Evolutionary conservation across 768 basidiomycete genomes (phyloP).

Genomic region (Lentinula raphanica): DNA sequence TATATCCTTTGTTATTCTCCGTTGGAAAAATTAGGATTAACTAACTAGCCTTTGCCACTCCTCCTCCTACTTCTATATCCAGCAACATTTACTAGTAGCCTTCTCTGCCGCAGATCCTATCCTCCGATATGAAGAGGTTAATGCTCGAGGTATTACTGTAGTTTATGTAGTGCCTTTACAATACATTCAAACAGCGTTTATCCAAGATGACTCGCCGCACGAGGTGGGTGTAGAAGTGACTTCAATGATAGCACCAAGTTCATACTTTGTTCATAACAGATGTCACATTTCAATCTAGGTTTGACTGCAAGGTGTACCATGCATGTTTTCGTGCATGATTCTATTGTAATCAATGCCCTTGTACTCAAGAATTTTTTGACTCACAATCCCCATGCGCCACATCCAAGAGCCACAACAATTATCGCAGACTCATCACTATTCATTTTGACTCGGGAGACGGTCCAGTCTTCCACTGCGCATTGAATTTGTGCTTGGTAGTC

Average conservation of each 20-base stretch:
- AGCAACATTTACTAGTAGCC: not conserved
- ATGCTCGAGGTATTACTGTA: not conserved
- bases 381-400: not conserved
- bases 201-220: too few relatives aligned
- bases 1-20: conserved; percentile 3
- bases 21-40: not conserved
- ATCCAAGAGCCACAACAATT: not conserved
- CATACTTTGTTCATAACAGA: too few relatives aligned
- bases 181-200: not conserved
- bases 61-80: not conserved
- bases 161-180: conserved; percentile 1
- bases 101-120: not conserved
- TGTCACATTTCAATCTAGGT: too few relatives aligned
- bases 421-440: not conserved
- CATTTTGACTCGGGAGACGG: too few relatives aligned
- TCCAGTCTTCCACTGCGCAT: not conserved
- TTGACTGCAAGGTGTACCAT: too few relatives aligned
- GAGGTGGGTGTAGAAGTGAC: too few relatives aligned
- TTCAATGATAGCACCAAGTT: too few relatives aligned
- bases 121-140: not conserved
- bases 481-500: too few relatives aligned
- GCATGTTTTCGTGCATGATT: too few relatives aligned
- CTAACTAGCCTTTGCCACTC: not conserved
- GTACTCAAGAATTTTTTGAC: not conserved
- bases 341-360: not conserved